Evolutionary conservation across 805 yeast genomes (phyloP), one percentile per base, ranked within the genome.

Genomic region (Candida tallmaniae): DNA sequence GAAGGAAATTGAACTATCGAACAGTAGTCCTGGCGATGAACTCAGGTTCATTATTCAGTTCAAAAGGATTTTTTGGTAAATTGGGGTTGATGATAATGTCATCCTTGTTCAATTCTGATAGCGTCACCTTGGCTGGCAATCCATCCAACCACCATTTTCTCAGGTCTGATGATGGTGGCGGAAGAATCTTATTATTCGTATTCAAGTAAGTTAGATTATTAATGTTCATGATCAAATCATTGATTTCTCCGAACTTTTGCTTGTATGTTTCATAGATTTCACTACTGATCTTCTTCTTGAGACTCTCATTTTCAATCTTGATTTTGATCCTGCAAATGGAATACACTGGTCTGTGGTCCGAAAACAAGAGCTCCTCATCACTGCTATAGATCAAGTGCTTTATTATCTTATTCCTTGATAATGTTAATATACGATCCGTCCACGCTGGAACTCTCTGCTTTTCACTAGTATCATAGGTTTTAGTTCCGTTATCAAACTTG

Each of bases 391-490:
- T 58, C 1, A 70, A 42, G 41, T 83, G 90, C 29, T 62, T 67
- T 37, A 89, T 54, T 8, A 72, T 65, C 23, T 73, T 70, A 11
- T 83, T 79, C 17, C 83, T 65, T 3, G 71, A 60, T 36, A 65
- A 47, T 49, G 78, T 80, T 31, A 89, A 58, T 24, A 86, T 81
- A 38, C 98, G 65, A 61, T 93, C 99, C 3, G 97, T 89, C 98
- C 98, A 93, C 0, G 98, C 94, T 1, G 98, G 99, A 9, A 85
- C 79, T 42, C 99, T 74, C 57, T 79, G 80, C 58, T 93, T 93
- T 50, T 90, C 97, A 26, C 94, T 80, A 0, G 95, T 74, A 55
- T 93, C 99, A 54, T 89, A 93, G 2, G 52, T 60, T 30, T 73
- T 75, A 0, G 95, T 82, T 4, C 95, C 94, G 31, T 85, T 83